phyloP scores from a whole-genome alignment of 2,329 filamentous ascomycete species.

The Fusarium lateritium region DNA sequence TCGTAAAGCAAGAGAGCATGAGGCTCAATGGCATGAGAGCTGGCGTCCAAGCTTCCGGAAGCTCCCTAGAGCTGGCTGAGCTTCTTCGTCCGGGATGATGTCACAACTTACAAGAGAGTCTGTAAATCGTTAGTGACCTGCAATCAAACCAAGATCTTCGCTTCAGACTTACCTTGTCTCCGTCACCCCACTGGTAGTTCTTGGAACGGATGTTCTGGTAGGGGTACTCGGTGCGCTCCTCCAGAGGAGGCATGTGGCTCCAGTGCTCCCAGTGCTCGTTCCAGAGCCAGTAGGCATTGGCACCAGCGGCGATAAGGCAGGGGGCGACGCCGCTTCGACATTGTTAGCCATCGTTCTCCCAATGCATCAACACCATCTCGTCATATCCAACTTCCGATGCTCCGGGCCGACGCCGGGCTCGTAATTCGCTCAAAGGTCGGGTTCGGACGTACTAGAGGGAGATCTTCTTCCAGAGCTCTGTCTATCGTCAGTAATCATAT shows the following conservation, averaged over 20 bases:
- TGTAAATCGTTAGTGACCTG: conserved; percentile 54
- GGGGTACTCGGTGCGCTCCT: conserved; percentile 93
- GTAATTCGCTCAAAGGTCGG: conserved; percentile 49
- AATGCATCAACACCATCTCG: conserved; percentile 17
- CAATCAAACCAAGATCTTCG: not conserved
- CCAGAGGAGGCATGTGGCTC: conserved; percentile 85
- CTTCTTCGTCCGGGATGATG: conserved; percentile 2
- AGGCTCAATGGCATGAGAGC: not conserved
- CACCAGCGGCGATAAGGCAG: conserved; percentile 75
- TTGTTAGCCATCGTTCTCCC: conserved; percentile 42
- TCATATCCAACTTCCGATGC: conserved; percentile 34
- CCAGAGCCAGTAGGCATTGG: conserved; percentile 94
- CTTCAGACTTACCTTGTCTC: conserved; percentile 81
- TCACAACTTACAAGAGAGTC: conserved; percentile 66
- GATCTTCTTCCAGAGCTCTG: conserved; percentile 96
- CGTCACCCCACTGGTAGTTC: conserved; percentile 96
- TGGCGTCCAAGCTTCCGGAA: conserved; percentile 20
- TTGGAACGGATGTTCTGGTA: conserved; percentile 98
- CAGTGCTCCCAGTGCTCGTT: conserved; percentile 98
- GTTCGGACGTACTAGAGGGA: conserved; percentile 85
- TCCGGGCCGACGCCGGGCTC: conserved; percentile 29
- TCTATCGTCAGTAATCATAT: conserved; percentile 52
- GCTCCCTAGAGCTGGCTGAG: conserved; percentile 14
- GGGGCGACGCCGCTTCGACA: conserved; percentile 79
- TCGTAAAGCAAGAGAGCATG: not conserved